A percentile compares a stretch with the other conserved stretches of the same genome.
phyloP scores from a whole-genome alignment of 805 yeast species.

The Cyberlindnera amylophila region DNA sequence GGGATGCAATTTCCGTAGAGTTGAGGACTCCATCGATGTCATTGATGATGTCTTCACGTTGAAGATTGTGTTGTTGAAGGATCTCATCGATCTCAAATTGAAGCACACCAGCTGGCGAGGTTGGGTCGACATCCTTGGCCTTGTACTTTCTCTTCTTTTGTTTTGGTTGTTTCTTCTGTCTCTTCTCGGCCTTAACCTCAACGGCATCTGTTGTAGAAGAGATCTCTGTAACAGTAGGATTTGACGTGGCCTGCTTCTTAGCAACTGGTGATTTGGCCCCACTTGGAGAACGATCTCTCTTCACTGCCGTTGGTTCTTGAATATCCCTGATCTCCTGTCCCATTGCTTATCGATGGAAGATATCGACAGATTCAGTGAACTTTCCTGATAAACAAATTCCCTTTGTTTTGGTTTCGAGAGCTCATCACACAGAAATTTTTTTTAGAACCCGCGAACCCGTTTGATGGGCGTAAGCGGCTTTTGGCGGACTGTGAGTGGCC shows the following conservation, averaged over 20 bases:
- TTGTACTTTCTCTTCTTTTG: constrained; percentile 46
- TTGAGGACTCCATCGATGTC: constrained; percentile 66
- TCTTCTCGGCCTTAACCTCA: not conserved
- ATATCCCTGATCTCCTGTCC: constrained; percentile 4
- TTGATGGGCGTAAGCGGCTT: constrained; percentile 6
- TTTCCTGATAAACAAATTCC: too few species aligned
- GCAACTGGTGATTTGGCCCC: constrained; percentile 3
- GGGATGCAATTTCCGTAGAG: constrained; percentile 41
- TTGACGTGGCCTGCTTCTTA: constrained; percentile 9
- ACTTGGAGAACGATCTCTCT: constrained; percentile 15
- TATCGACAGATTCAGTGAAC: too few species aligned
- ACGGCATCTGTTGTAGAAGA: not conserved
- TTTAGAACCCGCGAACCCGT: constrained; percentile 4
- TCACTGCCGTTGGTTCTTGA: not conserved
- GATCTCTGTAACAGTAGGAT: not conserved
- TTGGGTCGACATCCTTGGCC: constrained; percentile 64
- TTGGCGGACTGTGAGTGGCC: constrained; percentile 10
- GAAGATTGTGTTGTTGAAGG: constrained; percentile 38
- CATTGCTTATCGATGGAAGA: too few species aligned
- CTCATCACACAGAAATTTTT: constrained; percentile 15
- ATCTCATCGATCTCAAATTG: constrained; percentile 67
- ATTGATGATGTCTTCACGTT: constrained; percentile 48
- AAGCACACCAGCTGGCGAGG: constrained; percentile 78
- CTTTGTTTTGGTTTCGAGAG: constrained; percentile 10
- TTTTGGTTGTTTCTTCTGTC: constrained; percentile 1